These are phyloP conservation scores for Endotrypanum monterogeii DNA, from an alignment of 208 protist species.

Conservation along the genomic window DNA sequence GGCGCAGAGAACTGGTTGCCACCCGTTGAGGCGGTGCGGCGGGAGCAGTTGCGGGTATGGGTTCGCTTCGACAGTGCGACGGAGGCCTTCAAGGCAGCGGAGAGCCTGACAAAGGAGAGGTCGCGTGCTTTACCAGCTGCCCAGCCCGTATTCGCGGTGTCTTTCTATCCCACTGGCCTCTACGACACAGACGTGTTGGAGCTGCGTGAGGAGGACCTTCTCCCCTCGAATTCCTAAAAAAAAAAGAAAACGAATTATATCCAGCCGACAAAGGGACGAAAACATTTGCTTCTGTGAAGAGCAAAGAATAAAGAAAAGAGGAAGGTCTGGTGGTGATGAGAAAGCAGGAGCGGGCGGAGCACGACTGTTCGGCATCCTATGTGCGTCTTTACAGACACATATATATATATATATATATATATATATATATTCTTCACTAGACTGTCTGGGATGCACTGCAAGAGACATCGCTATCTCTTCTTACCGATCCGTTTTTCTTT, in stretches of 20 bases:
- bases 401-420: no score
- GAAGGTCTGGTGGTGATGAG: background rate
- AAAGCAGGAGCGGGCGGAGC: no score
- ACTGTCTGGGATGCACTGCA: no score
- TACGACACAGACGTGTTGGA: conserved; percentile 58
- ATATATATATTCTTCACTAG: no score
- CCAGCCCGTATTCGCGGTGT: conserved; percentile 37
- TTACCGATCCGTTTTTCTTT: no score
- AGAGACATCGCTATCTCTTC: no score
- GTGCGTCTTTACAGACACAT: no score
- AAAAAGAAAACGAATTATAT: background rate
- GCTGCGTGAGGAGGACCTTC: conserved; percentile 33
- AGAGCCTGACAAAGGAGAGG: conserved; percentile 38
- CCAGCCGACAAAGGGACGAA: no score
- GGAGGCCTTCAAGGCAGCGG: conserved; percentile 78
- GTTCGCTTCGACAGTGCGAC: conserved; percentile 87
- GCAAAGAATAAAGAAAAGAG: background rate
- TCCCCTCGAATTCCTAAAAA: background rate
- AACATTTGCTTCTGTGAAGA: no score
- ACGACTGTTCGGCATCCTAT: no score
- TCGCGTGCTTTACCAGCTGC: background rate
- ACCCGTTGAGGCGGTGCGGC: conserved; percentile 18
- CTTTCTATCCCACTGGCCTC: conserved; percentile 65
- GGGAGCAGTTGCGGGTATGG: conserved; percentile 67
- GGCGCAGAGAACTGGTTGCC: background rate